Conservation (phyloP, 2,329 filamentous ascomycete genomes). For the Ophiostoma novo-ulmi region DNA sequence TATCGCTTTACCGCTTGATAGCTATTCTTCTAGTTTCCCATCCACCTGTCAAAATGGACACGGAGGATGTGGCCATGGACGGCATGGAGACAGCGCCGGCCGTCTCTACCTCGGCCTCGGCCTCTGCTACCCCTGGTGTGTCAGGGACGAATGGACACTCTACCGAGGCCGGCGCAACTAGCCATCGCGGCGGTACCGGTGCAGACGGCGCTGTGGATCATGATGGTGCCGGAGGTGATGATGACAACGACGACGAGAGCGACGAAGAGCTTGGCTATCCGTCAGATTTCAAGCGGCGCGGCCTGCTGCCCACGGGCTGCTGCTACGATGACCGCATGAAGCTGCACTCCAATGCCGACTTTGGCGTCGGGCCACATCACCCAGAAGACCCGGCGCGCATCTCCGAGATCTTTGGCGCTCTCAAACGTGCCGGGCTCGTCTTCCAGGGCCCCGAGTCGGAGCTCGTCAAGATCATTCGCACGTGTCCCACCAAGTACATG, state of each 20-base stretch:
- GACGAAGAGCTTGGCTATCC: constrained; percentile 30
- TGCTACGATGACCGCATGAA: constrained; percentile 96
- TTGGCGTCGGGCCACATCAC: constrained; percentile 69
- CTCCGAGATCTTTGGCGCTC: constrained; percentile 84
- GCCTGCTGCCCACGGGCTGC: constrained; percentile 63
- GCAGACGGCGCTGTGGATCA: constrained; percentile 37
- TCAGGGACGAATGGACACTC: constrained; percentile 13
- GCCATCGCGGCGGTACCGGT: constrained; percentile 32
- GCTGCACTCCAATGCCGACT: constrained; percentile 82
- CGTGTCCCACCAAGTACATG: constrained; percentile 57
- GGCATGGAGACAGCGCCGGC: constrained; percentile 19
- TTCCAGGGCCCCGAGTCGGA: constrained; percentile 55
- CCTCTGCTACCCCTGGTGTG: background rate
- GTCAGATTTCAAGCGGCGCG: constrained; percentile 38
- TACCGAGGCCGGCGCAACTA: background rate
- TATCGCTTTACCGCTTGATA: background rate
- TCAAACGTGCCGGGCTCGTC: constrained; percentile 75
- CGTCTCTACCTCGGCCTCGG: background rate
- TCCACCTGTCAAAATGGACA: constrained; percentile 18
- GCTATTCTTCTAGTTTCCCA: background rate
- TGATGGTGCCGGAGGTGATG: constrained; percentile 35
- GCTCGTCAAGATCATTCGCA: constrained; percentile 47
- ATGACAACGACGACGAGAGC: constrained; percentile 30
- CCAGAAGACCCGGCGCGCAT: constrained; percentile 93
- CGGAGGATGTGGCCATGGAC: constrained; percentile 30